phyloP scores from a whole-genome alignment of 176 grass and related monocot genomes.

The Stipa capillata region DNA sequence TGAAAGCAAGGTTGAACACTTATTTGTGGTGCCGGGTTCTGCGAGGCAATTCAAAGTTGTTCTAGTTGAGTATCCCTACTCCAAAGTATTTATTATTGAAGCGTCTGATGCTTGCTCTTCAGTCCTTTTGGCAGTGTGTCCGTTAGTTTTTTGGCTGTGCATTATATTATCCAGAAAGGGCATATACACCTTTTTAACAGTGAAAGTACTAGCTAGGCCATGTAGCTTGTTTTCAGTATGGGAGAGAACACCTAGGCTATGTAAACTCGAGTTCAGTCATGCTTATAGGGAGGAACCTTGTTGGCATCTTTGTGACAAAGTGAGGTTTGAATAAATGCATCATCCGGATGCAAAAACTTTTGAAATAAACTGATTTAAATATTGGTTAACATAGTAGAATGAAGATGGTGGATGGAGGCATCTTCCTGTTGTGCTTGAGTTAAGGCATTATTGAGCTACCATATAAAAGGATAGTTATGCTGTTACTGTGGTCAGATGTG shows the following conservation, averaged over 20 bases:
- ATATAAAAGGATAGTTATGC: background rate
- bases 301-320: background rate
- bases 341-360: background rate
- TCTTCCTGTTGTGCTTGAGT: background rate
- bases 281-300: background rate
- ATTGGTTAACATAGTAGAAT: background rate
- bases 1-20: conserved; percentile 88
- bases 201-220: background rate
- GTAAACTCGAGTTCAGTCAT: background rate
- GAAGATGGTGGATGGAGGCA: background rate
- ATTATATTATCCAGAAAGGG: background rate
- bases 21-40: conserved; percentile 73
- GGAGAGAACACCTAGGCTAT: background rate
- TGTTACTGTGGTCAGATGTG: background rate
- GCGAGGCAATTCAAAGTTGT: conserved; percentile 79
- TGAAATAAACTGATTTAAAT: background rate
- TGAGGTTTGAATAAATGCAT: background rate
- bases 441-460: background rate
- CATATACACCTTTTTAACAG: background rate
- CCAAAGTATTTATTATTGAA: background rate
- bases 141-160: background rate
- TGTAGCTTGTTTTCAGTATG: background rate
- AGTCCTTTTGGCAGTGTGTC: background rate
- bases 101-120: background rate
- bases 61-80: conserved; percentile 43